phyloP scores from a whole-genome alignment of 2,329 filamentous ascomycete species.

The Periconia macrospinosa region DNA sequence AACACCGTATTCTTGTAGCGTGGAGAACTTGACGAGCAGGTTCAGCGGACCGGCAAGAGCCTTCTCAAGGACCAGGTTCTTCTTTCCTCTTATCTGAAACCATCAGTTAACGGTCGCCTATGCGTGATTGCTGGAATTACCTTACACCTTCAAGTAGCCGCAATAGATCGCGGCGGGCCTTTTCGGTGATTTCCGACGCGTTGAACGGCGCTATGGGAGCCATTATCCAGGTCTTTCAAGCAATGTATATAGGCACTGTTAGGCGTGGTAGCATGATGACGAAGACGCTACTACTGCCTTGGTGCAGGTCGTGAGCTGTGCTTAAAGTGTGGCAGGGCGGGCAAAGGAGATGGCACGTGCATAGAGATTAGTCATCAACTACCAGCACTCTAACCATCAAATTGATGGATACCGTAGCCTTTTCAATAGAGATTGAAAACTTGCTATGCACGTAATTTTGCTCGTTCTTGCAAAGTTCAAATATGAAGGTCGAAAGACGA shows the following conservation, averaged over 20 bases:
- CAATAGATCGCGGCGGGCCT: constrained; percentile 85
- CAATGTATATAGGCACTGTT: not conserved
- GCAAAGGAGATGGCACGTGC: constrained; percentile 4
- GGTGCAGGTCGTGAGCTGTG: not conserved
- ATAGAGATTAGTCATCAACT: constrained; percentile 1
- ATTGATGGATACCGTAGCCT: no score
- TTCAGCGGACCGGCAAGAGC: constrained; percentile 87
- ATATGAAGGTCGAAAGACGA: no score
- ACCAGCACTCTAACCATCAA: no score
- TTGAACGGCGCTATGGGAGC: constrained; percentile 71
- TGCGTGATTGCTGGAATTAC: constrained; percentile 47
- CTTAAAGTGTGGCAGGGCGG: not conserved
- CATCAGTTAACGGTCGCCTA: constrained; percentile 27
- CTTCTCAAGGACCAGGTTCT: constrained; percentile 93
- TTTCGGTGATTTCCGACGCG: constrained; percentile 74
- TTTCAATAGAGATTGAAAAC: no score
- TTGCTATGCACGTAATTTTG: no score
- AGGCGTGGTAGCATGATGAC: constrained; percentile 7
- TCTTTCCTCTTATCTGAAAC: constrained; percentile 90
- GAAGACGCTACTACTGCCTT: constrained; percentile 8
- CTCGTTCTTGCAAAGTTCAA: no score
- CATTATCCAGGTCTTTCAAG: constrained; percentile 49
- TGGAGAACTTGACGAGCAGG: constrained; percentile 91
- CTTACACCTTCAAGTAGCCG: constrained; percentile 93
- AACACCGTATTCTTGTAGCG: constrained; percentile 93